Conservation (phyloP, 1,284 basidiomycete genomes). For the Peniophora sp. region DNA sequence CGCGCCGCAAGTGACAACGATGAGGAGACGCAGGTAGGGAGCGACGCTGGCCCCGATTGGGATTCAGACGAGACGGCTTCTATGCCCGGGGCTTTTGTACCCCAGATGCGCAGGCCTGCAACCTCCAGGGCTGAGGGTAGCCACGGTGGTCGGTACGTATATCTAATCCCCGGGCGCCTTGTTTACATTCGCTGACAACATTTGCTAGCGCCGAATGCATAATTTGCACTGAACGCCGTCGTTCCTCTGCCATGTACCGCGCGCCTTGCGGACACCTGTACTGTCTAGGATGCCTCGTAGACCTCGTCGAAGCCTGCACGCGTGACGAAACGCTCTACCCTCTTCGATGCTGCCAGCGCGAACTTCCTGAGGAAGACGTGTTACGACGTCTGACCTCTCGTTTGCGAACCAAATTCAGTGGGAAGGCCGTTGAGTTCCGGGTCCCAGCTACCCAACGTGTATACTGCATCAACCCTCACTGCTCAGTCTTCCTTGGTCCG, state of each 20-base stretch:
- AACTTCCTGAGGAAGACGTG: slow-evolving; percentile 23
- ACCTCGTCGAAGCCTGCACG: slow-evolving; percentile 29
- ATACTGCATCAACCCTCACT: slow-evolving; percentile 32
- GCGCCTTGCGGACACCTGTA: slow-evolving; percentile 34
- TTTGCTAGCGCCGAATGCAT: slow-evolving; percentile 21
- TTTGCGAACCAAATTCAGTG: slow-evolving; percentile 18
- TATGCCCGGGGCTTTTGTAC: too few relatives aligned
- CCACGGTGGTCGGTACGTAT: not conserved
- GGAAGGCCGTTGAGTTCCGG: slow-evolving; percentile 26
- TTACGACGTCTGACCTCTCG: slow-evolving; percentile 18
- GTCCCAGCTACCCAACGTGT: slow-evolving; percentile 26
- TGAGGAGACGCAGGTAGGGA: not conserved
- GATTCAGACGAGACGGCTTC: too few relatives aligned
- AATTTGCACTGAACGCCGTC: slow-evolving; percentile 24
- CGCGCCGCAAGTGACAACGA: not conserved
- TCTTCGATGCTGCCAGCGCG: slow-evolving; percentile 32
- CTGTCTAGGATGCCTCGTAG: slow-evolving; percentile 27
- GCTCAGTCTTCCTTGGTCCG: slow-evolving; percentile 34
- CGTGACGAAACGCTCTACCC: slow-evolving; percentile 36
- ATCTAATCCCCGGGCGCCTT: not conserved
- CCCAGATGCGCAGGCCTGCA: not conserved
- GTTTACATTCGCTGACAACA: not conserved
- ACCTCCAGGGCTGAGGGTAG: not conserved
- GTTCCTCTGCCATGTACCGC: slow-evolving; percentile 16
- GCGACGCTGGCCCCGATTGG: not conserved